Percentiles rank a stretch among this genome's conserved stretches.
Evolutionary conservation across 495 filamentous ascomycete species (phyloP).

Genomic region (Penicillium verhagenii): DNA sequence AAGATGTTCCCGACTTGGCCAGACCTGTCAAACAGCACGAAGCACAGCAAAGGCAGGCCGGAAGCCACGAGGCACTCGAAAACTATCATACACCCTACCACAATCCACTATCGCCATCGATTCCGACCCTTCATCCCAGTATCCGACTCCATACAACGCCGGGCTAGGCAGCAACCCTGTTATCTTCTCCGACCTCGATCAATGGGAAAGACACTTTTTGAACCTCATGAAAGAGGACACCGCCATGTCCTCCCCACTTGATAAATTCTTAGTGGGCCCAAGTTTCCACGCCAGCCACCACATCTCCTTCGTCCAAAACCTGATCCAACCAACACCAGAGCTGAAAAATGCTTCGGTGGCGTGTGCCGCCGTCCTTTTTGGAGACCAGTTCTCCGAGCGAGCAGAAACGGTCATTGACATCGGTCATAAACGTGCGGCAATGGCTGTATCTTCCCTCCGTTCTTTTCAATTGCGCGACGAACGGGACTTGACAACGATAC

Average conservation of each 20-base stretch:
- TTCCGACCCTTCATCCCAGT: not conserved
- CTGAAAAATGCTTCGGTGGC: conserved; percentile 18
- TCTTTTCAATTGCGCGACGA: conserved; percentile 7
- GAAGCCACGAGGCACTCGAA: conserved; percentile 7
- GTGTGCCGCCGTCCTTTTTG: conserved; percentile 18
- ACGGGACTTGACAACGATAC: conserved; percentile 10
- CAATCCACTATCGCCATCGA: not conserved
- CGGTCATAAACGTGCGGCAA: conserved; percentile 15
- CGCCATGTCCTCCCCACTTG: conserved; percentile 10
- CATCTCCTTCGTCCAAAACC: conserved; percentile 11
- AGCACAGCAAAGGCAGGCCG: conserved; percentile 6
- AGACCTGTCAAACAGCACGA: conserved; percentile 8
- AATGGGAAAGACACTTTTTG: conserved; percentile 19
- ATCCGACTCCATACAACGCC: not conserved
- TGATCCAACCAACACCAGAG: conserved; percentile 7
- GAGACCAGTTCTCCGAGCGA: conserved; percentile 10
- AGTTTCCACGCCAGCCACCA: conserved; percentile 18
- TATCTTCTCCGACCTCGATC: conserved; percentile 12
- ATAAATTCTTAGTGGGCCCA: conserved; percentile 18
- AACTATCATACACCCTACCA: conserved; percentile 14
- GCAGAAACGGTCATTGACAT: conserved; percentile 6
- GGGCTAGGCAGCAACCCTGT: conserved; percentile 10
- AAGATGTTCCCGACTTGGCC: conserved; percentile 13
- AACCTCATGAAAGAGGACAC: conserved; percentile 19
- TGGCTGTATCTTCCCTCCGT: conserved; percentile 17